Evolutionary conservation across 371 early-diverging fungal species (phyloP).

Genomic region (Mortierella sp.): DNA sequence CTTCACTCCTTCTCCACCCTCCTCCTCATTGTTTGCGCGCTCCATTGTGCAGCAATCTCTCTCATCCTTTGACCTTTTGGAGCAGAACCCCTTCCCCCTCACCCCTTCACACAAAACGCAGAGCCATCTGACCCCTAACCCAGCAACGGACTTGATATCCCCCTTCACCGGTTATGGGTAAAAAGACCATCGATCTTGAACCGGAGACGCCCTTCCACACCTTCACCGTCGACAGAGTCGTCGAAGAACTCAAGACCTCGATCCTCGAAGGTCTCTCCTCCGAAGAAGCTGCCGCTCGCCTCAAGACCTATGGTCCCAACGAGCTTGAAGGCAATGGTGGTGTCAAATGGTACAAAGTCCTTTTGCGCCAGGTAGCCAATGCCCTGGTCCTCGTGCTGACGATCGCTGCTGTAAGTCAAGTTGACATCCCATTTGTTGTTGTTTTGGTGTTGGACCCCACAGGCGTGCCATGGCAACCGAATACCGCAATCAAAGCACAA

Average conservation of each 20-base stretch:
- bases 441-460: too few species aligned
- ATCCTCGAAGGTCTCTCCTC: slow-evolving; percentile 70
- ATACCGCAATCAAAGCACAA: too few species aligned
- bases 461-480: too few species aligned
- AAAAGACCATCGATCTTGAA: slow-evolving; percentile 53
- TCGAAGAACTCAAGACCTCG: slow-evolving; percentile 64
- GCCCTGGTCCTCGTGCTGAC: slow-evolving; percentile 85
- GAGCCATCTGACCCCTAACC: not conserved
- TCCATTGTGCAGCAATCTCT: not conserved
- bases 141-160: slow-evolving; percentile 3
- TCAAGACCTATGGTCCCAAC: slow-evolving; percentile 75
- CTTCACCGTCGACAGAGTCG: slow-evolving; percentile 64
- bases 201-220: slow-evolving; percentile 59
- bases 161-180: slow-evolving; percentile 36
- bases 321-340: slow-evolving; percentile 73
- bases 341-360: slow-evolving; percentile 73
- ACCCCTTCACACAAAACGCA: not conserved
- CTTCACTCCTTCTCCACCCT: slow-evolving; percentile 2
- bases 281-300: slow-evolving; percentile 62
- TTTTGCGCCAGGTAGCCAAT: slow-evolving; percentile 83
- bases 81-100: not conserved
- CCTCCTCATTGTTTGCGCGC: slow-evolving; percentile 1
- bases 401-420: slow-evolving; percentile 66
- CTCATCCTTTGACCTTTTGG: not conserved
- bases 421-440: too few species aligned